These are phyloP conservation scores for Ganoderma meredithae DNA, from an alignment of 1,284 basidiomycete species.

Conservation along the genomic window DNA sequence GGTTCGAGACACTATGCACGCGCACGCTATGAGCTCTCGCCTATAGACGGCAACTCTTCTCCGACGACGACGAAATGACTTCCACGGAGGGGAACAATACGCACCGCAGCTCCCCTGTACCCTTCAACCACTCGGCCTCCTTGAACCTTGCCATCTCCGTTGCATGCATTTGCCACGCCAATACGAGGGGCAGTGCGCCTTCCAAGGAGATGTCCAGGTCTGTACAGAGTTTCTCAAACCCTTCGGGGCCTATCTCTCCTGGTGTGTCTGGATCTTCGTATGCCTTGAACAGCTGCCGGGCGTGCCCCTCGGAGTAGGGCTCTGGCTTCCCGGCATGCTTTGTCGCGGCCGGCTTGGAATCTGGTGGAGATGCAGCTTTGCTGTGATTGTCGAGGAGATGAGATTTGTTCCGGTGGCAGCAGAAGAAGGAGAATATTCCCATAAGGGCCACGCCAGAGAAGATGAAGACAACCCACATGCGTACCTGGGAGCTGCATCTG, in stretches of 20 bases:
- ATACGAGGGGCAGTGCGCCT: constrained; percentile 69
- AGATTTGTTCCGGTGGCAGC: constrained; percentile 30
- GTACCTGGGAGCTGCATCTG: constrained; percentile 22
- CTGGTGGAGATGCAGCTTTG: constrained; percentile 14
- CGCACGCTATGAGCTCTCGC: background rate
- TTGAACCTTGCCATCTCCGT: constrained; percentile 75
- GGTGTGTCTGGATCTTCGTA: constrained; percentile 70
- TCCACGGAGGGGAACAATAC: constrained; percentile 33
- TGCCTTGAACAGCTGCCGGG: constrained; percentile 61
- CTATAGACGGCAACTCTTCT: background rate
- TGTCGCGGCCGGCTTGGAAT: constrained; percentile 20
- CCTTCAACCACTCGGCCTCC: constrained; percentile 70
- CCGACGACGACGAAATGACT: background rate
- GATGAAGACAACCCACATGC: constrained; percentile 12
- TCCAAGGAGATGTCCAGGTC: constrained; percentile 74
- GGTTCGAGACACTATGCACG: constrained; percentile 61
- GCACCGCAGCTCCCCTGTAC: constrained; percentile 64
- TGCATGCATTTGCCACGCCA: constrained; percentile 75
- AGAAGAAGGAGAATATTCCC: constrained; percentile 34
- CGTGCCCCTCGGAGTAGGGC: constrained; percentile 57
- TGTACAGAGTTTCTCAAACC: constrained; percentile 68
- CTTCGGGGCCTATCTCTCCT: constrained; percentile 68
- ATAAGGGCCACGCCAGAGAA: constrained; percentile 26
- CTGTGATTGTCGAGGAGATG: constrained; percentile 19
- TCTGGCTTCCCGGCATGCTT: constrained; percentile 41